Conservation (phyloP, 2,329 filamentous ascomycete species). For the Fusarium anguioides region DNA sequence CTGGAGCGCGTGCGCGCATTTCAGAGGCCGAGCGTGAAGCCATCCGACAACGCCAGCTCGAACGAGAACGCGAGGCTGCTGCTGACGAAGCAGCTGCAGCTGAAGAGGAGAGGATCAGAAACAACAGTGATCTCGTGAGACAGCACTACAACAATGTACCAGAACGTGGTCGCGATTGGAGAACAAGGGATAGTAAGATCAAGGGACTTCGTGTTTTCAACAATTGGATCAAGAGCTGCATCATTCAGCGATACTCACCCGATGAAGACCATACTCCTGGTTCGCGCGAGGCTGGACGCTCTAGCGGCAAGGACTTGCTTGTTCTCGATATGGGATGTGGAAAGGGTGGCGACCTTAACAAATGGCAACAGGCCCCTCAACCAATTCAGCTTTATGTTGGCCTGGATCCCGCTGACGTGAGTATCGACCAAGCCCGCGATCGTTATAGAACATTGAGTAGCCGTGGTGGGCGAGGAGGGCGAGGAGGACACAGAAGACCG, state of each 20-base stretch:
- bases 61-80: constrained; percentile 62
- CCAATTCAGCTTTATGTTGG: constrained; percentile 93
- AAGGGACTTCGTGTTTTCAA: constrained; percentile 95
- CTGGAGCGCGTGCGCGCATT: constrained; percentile 74
- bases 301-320: constrained; percentile 71
- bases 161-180: constrained; percentile 92
- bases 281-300: constrained; percentile 64
- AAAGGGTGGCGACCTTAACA: constrained; percentile 93
- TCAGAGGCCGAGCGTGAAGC: constrained; percentile 74
- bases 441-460: constrained; percentile 80
- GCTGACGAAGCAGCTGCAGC: constrained; percentile 51
- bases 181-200: constrained; percentile 92
- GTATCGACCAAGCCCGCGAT: constrained; percentile 88
- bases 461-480: constrained; percentile 66
- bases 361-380: constrained; percentile 96
- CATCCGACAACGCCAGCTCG: constrained; percentile 70
- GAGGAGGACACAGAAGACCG: constrained; percentile 61
- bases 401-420: constrained; percentile 90
- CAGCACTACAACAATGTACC: constrained; percentile 97
- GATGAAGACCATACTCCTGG: constrained; percentile 77
- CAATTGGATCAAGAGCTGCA: constrained; percentile 98
- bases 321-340: constrained; percentile 96
- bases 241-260: constrained; percentile 96
- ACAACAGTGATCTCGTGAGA: constrained; percentile 84
- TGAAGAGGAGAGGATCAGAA: constrained; percentile 56